Conservation (phyloP, 345 rosid genomes). For the Tarenaya hassleriana region DNA sequence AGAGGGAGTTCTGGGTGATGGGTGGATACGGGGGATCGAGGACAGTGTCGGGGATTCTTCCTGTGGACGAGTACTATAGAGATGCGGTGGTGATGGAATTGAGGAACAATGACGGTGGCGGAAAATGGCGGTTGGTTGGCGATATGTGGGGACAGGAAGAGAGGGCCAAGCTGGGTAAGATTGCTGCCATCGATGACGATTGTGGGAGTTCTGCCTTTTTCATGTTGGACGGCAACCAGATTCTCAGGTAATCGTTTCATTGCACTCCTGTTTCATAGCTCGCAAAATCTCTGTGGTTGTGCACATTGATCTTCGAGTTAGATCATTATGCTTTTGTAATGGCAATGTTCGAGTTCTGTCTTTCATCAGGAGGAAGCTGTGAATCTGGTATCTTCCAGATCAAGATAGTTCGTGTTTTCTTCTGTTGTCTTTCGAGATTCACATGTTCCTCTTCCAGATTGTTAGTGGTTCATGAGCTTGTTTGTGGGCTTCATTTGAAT, state of each 20-base stretch:
- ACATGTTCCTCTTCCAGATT: no score
- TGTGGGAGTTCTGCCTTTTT: conserved; percentile 41
- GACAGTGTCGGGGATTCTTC: conserved; percentile 67
- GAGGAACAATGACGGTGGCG: conserved; percentile 29
- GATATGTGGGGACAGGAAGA: conserved; percentile 76
- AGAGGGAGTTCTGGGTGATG: conserved; percentile 88
- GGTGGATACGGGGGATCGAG: conserved; percentile 89
- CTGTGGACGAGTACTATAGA: conserved; percentile 72
- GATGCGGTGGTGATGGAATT: conserved; percentile 76
- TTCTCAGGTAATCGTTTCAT: conserved; percentile 48
- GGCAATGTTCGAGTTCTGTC: no score
- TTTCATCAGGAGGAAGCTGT: no score
- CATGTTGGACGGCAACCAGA: conserved; percentile 62
- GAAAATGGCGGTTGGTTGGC: conserved; percentile 65
- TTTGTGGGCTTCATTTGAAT: no score
- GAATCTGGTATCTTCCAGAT: no score
- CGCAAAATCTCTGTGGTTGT: neutral
- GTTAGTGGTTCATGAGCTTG: no score
- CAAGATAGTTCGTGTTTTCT: no score
- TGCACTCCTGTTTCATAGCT: neutral
- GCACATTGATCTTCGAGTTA: no score
- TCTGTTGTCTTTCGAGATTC: no score
- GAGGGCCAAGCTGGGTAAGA: conserved; percentile 62
- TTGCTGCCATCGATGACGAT: conserved; percentile 53
- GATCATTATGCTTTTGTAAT: no score